Evolutionary conservation across 1,284 basidiomycete species (phyloP).

Genomic region (Neotropicomus parvogracilis): DNA sequence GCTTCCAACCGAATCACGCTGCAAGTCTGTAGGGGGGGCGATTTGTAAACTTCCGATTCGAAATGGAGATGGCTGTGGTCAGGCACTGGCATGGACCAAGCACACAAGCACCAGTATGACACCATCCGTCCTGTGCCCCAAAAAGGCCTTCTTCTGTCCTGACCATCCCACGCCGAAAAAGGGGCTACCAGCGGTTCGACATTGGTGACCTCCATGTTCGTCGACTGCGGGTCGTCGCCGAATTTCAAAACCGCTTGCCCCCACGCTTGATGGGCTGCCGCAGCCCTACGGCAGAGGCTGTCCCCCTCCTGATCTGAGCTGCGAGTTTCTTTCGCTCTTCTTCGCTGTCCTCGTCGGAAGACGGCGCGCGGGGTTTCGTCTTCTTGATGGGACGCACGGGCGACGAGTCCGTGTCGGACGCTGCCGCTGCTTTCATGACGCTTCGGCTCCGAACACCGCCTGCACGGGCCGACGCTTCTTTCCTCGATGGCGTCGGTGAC

Average conservation of each 20-base stretch:
- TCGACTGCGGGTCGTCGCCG: background rate
- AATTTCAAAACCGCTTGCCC: slow-evolving; percentile 60
- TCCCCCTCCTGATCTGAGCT: slow-evolving; percentile 37
- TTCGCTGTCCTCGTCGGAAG: slow-evolving; percentile 56
- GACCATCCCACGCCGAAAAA: slow-evolving; percentile 1
- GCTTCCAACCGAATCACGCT: background rate
- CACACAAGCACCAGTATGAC: background rate
- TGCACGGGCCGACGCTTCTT: slow-evolving; percentile 15
- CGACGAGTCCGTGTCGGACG: slow-evolving; percentile 44
- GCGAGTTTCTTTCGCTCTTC: slow-evolving; percentile 42
- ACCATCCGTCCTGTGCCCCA: too few relatives aligned
- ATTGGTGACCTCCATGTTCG: too few relatives aligned
- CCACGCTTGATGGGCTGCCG: slow-evolving; percentile 72
- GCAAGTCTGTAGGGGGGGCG: background rate
- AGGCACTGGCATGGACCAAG: slow-evolving; percentile 11
- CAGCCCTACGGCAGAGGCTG: slow-evolving; percentile 42
- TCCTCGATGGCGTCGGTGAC: slow-evolving; percentile 22
- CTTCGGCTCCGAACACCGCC: slow-evolving; percentile 23
- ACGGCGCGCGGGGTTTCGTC: slow-evolving; percentile 36
- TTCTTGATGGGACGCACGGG: slow-evolving; percentile 49
- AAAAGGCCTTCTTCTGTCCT: background rate
- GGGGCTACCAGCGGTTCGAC: background rate
- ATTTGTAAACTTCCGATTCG: slow-evolving; percentile 1
- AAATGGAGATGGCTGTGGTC: slow-evolving; percentile 6
- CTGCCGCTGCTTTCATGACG: slow-evolving; percentile 25